Percentiles rank a stretch among this genome's conserved stretches.
phyloP scores from a whole-genome alignment of 192 early-diverging fungal genomes.

The Coemansia sp. region DNA sequence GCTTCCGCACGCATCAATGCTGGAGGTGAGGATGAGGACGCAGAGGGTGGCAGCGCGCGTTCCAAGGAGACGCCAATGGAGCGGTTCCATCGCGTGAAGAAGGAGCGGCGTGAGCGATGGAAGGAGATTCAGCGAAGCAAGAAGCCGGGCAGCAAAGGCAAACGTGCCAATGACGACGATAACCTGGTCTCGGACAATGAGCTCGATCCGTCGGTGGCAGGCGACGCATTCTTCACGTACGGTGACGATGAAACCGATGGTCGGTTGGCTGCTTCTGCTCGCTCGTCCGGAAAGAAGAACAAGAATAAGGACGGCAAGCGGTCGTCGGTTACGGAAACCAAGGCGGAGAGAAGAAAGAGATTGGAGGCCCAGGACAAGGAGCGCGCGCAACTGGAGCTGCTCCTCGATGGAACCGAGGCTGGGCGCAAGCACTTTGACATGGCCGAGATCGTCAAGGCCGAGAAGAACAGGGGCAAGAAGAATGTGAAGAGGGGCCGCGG shows the following conservation, averaged over 20 bases:
- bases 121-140: conserved; percentile 46
- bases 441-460: conserved; percentile 81
- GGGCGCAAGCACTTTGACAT: conserved; percentile 82
- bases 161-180: conserved; percentile 45
- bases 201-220: conserved; percentile 50
- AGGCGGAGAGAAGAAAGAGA: conserved; percentile 58
- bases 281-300: conserved; percentile 22
- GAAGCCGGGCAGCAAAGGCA: conserved; percentile 22
- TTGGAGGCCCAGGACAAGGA: conserved; percentile 61
- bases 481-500: conserved; percentile 10
- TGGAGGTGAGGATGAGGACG: conserved; percentile 55
- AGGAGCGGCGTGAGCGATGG: conserved; percentile 72
- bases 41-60: conserved; percentile 28
- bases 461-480: conserved; percentile 67
- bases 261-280: neutral
- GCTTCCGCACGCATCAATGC: conserved; percentile 40
- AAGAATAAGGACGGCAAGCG: conserved; percentile 48
- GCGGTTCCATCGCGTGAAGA: conserved; percentile 75
- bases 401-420: conserved; percentile 69
- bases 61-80: conserved; percentile 84
- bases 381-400: conserved; percentile 78
- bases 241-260: conserved; percentile 39
- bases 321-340: conserved; percentile 18
- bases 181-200: conserved; percentile 61
- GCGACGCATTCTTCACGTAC: conserved; percentile 59